A percentile compares a stretch with the other conserved stretches of the same genome.
phyloP scores from a whole-genome alignment of 1,139 yeast species.

The Hansenula lynferdii region DNA sequence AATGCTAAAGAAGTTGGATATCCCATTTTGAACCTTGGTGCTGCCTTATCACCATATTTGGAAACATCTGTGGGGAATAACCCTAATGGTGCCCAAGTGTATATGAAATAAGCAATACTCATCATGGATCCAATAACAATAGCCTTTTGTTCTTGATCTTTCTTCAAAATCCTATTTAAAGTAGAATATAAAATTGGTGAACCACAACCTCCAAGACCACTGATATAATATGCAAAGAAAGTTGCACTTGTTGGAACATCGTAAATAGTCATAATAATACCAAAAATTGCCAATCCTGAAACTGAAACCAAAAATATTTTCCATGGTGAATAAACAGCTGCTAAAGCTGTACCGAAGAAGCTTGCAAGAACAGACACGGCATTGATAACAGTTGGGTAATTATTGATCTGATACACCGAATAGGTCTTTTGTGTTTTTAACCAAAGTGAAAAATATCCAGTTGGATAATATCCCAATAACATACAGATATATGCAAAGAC shows the following conservation, averaged over 20 bases:
- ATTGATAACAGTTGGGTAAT: slow-evolving; percentile 5
- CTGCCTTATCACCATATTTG: slow-evolving; percentile 1
- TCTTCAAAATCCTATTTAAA: not conserved
- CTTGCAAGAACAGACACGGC: not conserved
- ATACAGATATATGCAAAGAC: slow-evolving; percentile 3
- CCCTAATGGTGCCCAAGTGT: slow-evolving; percentile 4
- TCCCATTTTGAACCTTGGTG: slow-evolving; percentile 1
- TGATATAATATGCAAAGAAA: slow-evolving; percentile 1
- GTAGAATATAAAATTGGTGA: slow-evolving; percentile 2
- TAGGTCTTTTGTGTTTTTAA: slow-evolving; percentile 25
- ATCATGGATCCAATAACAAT: slow-evolving; percentile 3
- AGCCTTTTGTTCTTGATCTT: slow-evolving; percentile 4
- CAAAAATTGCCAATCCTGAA: slow-evolving; percentile 11
- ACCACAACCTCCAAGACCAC: not conserved
- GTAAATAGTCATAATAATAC: slow-evolving; percentile 17
- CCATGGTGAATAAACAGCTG: slow-evolving; percentile 22
- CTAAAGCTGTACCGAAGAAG: not conserved
- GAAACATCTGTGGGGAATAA: slow-evolving; percentile 3
- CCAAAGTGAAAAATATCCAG: slow-evolving; percentile 30
- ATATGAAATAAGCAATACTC: slow-evolving; percentile 1
- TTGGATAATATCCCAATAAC: not conserved
- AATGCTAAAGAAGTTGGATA: slow-evolving; percentile 1
- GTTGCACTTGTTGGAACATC: slow-evolving; percentile 1
- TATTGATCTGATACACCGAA: slow-evolving; percentile 27
- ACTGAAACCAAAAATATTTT: slow-evolving; percentile 13